phyloP scores from a whole-genome alignment of 2,329 filamentous ascomycete genomes.

The Macrophomina pseudophaseolina region DNA sequence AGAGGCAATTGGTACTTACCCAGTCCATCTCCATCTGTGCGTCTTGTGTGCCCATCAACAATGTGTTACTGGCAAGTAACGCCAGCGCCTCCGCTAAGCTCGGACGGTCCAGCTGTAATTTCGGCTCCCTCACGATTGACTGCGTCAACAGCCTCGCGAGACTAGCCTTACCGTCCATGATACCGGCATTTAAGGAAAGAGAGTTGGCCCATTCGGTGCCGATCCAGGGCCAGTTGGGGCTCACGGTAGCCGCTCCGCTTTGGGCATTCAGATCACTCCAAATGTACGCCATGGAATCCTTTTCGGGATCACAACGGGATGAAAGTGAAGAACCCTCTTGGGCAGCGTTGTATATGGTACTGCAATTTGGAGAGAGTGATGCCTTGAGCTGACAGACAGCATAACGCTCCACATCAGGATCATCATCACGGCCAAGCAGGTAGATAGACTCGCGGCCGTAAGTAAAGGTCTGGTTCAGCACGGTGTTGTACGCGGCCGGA shows the following conservation, averaged over 20 bases:
- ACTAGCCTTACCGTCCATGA: conserved; percentile 49
- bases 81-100: conserved; percentile 76
- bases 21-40: conserved; percentile 64
- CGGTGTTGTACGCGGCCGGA: conserved; percentile 69
- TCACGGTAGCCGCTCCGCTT: conserved; percentile 50
- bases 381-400: conserved; percentile 72
- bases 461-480: conserved; percentile 44
- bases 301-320: conserved; percentile 64
- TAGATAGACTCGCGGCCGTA: conserved; percentile 62
- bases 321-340: conserved; percentile 62
- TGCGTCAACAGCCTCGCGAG: conserved; percentile 53
- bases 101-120: conserved; percentile 61
- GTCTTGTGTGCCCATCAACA: conserved; percentile 65
- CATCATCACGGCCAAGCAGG: conserved; percentile 56
- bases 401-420: conserved; percentile 52
- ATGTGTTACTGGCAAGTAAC: conserved; percentile 69
- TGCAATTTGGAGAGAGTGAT: conserved; percentile 68
- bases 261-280: conserved; percentile 60
- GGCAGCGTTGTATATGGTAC: conserved; percentile 59
- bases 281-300: conserved; percentile 62
- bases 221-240: conserved; percentile 51
- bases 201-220: conserved; percentile 50
- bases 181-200: conserved; percentile 50
- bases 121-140: conserved; percentile 44
- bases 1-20: conserved; percentile 33